These are phyloP conservation scores for Fusarium setosum DNA, from an alignment of 2,329 filamentous ascomycete species.

Conservation along the genomic window DNA sequence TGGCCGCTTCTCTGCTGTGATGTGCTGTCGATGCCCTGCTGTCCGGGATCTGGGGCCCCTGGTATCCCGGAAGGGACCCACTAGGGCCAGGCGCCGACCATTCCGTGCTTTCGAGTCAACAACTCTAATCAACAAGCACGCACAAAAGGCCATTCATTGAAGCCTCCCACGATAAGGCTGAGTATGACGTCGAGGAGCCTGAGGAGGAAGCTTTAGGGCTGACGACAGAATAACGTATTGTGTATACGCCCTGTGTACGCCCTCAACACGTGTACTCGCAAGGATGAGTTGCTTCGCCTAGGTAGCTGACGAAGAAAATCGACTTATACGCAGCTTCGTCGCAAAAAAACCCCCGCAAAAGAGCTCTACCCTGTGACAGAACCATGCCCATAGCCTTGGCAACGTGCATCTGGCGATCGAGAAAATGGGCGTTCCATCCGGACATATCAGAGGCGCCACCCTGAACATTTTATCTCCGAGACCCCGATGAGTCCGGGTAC, in stretches of 20 bases:
- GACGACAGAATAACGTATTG: slow-evolving; percentile 2
- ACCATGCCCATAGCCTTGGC: slow-evolving; percentile 19
- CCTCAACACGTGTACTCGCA: neutral
- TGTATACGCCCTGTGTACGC: slow-evolving; percentile 2
- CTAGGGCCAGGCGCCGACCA: slow-evolving; percentile 3
- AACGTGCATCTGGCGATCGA: neutral
- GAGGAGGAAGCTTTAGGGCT: slow-evolving; percentile 10
- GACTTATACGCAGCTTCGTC: slow-evolving; percentile 4
- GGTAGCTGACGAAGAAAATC: neutral
- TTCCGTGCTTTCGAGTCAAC: slow-evolving; percentile 7
- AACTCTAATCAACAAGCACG: neutral
- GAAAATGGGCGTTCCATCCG: neutral
- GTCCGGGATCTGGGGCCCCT: neutral
- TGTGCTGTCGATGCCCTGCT: too few species aligned
- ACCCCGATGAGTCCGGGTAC: slow-evolving; percentile 19
- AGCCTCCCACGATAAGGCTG: slow-evolving; percentile 11
- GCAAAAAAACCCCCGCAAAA: neutral
- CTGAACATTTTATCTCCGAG: slow-evolving; percentile 14
- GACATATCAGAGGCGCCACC: neutral
- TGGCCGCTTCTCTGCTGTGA: too few species aligned
- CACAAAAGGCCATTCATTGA: neutral
- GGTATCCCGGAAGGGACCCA: neutral
- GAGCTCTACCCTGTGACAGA: neutral
- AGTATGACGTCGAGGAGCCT: slow-evolving; percentile 9
- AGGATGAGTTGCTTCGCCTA: neutral